These are phyloP conservation scores for Erigeron philadelphicus DNA, from an alignment of 140 eudicot genomes.

Conservation along the genomic window DNA sequence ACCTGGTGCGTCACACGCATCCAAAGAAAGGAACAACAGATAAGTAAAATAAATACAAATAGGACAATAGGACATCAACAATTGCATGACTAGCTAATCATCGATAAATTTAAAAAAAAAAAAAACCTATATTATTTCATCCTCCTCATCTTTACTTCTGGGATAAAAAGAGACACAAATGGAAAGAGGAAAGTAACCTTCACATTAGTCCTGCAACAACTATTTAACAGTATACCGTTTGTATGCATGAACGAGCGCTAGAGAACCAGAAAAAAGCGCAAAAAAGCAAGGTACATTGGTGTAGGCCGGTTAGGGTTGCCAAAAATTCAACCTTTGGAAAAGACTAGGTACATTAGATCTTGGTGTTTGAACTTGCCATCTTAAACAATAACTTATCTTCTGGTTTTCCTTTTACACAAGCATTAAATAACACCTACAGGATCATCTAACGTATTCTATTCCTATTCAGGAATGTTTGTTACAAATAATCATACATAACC, in stretches of 20 bases:
- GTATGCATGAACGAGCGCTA: constrained; percentile 6
- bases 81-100: constrained; percentile 15
- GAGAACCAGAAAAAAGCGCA: constrained; percentile 14
- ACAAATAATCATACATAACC: background rate
- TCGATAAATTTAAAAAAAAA: background rate
- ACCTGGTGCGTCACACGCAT: background rate
- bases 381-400: background rate
- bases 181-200: constrained; percentile 4
- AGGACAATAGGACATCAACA: background rate
- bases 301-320: no score
- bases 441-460: constrained; percentile 3
- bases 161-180: background rate
- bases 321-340: no score
- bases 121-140: background rate
- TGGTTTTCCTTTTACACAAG: constrained; percentile 6
- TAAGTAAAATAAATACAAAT: constrained; percentile 10
- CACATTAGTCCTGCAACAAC: background rate
- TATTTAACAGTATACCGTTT: background rate
- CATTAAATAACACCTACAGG: background rate
- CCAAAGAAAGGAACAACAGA: background rate
- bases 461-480: background rate
- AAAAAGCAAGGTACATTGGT: background rate
- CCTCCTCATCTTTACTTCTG: constrained; percentile 5
- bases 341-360: background rate
- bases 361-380: constrained; percentile 12